phyloP scores from a whole-genome alignment of 306 rosid genomes.

The Cajanus cajan region DNA sequence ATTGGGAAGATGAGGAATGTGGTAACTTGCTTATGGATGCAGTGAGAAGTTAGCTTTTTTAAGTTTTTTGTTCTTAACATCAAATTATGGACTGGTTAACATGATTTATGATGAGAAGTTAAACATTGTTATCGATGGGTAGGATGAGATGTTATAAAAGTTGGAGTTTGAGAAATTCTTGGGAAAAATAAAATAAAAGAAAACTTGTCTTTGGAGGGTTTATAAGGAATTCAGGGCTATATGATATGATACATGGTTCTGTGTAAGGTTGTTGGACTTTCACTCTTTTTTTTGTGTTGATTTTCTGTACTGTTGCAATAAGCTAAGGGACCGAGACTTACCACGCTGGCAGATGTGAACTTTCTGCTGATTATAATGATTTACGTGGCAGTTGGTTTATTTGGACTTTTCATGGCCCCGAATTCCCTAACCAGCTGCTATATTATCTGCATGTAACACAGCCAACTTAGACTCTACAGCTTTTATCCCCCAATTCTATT shows the following conservation, averaged over 20 bases:
- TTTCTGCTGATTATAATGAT: background rate
- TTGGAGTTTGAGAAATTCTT: background rate
- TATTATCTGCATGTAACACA: background rate
- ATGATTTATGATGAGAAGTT: background rate
- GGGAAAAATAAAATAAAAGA: background rate
- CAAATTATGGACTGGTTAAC: background rate
- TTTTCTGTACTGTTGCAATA: background rate
- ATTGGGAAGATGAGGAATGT: background rate
- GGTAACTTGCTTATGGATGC: background rate
- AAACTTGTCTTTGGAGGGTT: background rate
- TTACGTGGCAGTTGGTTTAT: background rate
- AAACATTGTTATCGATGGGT: background rate
- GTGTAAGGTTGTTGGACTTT: background rate
- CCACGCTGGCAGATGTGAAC: background rate
- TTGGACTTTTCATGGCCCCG: background rate
- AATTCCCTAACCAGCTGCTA: background rate
- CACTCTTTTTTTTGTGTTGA: background rate
- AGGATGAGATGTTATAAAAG: background rate
- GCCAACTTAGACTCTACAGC: background rate
- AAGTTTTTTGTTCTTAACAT: no score
- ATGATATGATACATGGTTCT: background rate
- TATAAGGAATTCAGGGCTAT: background rate
- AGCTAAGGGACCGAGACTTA: background rate
- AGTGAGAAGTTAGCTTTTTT: background rate
- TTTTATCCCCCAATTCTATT: background rate